These are phyloP conservation scores for Colletotrichum costaricense DNA, from an alignment of 2,329 filamentous ascomycete genomes.

Conservation along the genomic window DNA sequence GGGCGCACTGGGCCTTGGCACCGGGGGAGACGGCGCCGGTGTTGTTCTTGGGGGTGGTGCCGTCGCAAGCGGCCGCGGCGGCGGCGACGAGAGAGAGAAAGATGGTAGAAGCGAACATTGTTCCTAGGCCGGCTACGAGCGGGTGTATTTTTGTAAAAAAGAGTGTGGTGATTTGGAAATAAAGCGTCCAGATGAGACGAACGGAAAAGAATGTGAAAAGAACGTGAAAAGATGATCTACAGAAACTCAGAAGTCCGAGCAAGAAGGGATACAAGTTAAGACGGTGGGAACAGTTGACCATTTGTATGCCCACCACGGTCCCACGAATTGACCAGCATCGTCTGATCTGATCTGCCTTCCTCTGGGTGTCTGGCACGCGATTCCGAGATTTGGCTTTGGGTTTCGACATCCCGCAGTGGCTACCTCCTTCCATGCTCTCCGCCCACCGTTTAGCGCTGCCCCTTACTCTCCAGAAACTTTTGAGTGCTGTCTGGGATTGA, in stretches of 20 bases:
- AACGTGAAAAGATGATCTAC: constrained; percentile 26
- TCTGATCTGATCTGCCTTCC: constrained; percentile 12
- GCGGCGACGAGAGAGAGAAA: constrained; percentile 27
- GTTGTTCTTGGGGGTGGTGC: constrained; percentile 20
- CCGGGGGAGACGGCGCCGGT: constrained; percentile 17
- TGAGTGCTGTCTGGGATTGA: constrained; percentile 33
- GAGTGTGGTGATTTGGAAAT: constrained; percentile 20
- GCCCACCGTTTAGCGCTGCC: not conserved
- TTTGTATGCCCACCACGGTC: constrained; percentile 16
- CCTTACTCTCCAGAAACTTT: constrained; percentile 29
- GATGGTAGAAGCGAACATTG: constrained; percentile 32
- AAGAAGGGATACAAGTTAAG: not conserved
- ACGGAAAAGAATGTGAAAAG: constrained; percentile 22
- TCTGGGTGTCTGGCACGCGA: not conserved
- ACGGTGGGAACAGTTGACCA: constrained; percentile 8
- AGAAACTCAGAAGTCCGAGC: not conserved
- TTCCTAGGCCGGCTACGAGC: constrained; percentile 35
- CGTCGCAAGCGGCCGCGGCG: constrained; percentile 19
- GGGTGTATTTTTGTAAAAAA: constrained; percentile 3
- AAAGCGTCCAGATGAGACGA: constrained; percentile 26
- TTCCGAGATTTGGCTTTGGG: not conserved
- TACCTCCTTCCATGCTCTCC: not conserved
- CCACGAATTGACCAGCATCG: not conserved
- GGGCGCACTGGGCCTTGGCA: constrained; percentile 44
- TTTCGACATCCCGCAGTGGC: not conserved